Base-by-base conservation (phyloP, 345 rosid species). In the Euphorbia peplus region DNA sequence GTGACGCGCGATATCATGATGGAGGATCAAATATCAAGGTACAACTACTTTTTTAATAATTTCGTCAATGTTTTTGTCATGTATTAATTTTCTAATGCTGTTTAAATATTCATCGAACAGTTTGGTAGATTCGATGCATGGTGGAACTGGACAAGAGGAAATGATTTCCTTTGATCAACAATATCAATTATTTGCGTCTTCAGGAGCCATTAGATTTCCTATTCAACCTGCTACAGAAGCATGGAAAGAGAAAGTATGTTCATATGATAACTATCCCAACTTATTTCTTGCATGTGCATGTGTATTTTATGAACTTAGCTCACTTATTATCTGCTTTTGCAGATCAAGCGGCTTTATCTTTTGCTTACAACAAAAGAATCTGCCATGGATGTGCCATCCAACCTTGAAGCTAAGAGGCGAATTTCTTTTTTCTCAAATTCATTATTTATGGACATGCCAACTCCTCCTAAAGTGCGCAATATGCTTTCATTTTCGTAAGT, bases 401-500 rank as follows among this genome's bases (percentile, higher is more conserved):
- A 95, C 84, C 75, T 95, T 63, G 99, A 95, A 83, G 99, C 99
- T 58, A 81, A 97, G 83, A 90, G 99, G 78, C 87, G 98, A 39
- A 92, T 95, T 21, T 90, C 99, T 75, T 95, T 88, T 86, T 95
- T 95, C 81, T 92, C 99, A 51, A 95, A 95, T 84, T 95, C 98
- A 4, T 82, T 95, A 80, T 95, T 92, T 76, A 95, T 95, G 99
- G 95, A 84, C 53, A 95, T 95, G 99, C 99, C 99, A 58, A 10
- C 41, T 30, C 96, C 99, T 15, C 99, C 99, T 60, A 90, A 90
- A 92, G 99, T 95, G 76, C 98, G 98, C 84, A 90, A 95, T 66
- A 92, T 95, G 99, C 92, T 95, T 80, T 87, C 98, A 46, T 95
- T 95, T 85, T 92, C 99, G 99, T 95, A 88, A 86, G 98, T 46